These are phyloP conservation scores for Eremochloa ophiuroides DNA, from an alignment of 176 grass and related monocot genomes.

Conservation along the genomic window DNA sequence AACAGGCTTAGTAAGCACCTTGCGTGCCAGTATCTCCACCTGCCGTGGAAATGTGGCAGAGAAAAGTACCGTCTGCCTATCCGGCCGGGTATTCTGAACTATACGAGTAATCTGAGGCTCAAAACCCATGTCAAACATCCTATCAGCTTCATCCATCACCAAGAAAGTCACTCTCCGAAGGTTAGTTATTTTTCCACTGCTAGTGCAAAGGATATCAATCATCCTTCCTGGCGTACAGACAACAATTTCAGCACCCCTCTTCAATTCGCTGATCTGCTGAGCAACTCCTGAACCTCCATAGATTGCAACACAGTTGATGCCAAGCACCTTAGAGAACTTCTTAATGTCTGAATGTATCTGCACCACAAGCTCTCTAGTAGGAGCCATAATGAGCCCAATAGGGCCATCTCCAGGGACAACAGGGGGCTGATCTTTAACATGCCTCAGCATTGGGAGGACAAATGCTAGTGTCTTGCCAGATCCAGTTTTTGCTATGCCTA, in stretches of 20 bases:
- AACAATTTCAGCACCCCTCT: conserved; percentile 89
- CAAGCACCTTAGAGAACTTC: conserved; percentile 84
- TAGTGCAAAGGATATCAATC: conserved; percentile 96
- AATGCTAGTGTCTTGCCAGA: conserved; percentile 97
- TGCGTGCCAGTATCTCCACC: conserved; percentile 84
- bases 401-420: conserved; percentile 90
- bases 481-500: conserved; percentile 92
- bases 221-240: conserved; percentile 94
- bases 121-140: conserved; percentile 99
- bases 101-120: conserved; percentile 92
- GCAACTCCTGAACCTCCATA: conserved; percentile 96
- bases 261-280: conserved; percentile 95
- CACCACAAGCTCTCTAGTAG: conserved; percentile 90
- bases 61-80: conserved; percentile 91
- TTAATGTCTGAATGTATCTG: conserved; percentile 93
- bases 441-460: conserved; percentile 95
- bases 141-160: conserved; percentile 97
- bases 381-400: conserved; percentile 92
- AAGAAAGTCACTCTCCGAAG: conserved; percentile 88
- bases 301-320: conserved; percentile 86
- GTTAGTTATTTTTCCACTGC: conserved; percentile 93
- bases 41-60: conserved; percentile 95
- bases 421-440: conserved; percentile 89
- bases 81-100: conserved; percentile 81
- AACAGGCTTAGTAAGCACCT: conserved; percentile 79